phyloP scores from a whole-genome alignment of 2,329 filamentous ascomycete species.

The Beauveria scarabaeidicola region DNA sequence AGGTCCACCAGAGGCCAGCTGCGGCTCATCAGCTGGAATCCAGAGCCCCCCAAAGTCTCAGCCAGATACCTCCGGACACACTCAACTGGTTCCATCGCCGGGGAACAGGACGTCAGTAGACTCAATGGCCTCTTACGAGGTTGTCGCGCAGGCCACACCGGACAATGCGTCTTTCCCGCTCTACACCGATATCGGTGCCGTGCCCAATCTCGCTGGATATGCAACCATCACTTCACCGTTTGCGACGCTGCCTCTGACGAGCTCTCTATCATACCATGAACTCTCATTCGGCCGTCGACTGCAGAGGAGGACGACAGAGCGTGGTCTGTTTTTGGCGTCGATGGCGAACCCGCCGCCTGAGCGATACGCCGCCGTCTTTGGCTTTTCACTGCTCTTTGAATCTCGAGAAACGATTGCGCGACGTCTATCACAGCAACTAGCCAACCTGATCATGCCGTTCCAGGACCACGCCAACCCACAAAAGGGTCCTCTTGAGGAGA shows the following conservation, averaged over 20 bases:
- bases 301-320: constrained; percentile 57
- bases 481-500: constrained; percentile 9
- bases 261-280: constrained; percentile 55
- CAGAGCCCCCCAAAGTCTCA: constrained; percentile 3
- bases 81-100: neutral
- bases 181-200: constrained; percentile 20
- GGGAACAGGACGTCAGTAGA: constrained; percentile 7
- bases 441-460: constrained; percentile 14
- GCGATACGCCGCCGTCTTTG: constrained; percentile 52
- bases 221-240: constrained; percentile 17
- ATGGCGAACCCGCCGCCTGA: constrained; percentile 39
- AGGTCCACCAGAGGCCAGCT: neutral
- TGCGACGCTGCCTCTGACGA: constrained; percentile 33
- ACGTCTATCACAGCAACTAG: constrained; percentile 29
- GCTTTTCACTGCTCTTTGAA: constrained; percentile 58
- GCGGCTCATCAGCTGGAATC: neutral
- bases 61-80: constrained; percentile 8
- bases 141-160: constrained; percentile 41
- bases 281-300: constrained; percentile 61
- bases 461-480: constrained; percentile 3
- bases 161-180: constrained; percentile 48
- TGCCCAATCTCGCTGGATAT: constrained; percentile 1
- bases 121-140: constrained; percentile 30
- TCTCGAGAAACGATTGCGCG: constrained; percentile 37
- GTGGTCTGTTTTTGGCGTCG: constrained; percentile 49